Percentiles rank a stretch among this genome's conserved stretches.
These are phyloP conservation scores for Pseudognaphalium luteoalbum DNA, from an alignment of 129 eudicot genomes.

Conservation along the genomic window DNA sequence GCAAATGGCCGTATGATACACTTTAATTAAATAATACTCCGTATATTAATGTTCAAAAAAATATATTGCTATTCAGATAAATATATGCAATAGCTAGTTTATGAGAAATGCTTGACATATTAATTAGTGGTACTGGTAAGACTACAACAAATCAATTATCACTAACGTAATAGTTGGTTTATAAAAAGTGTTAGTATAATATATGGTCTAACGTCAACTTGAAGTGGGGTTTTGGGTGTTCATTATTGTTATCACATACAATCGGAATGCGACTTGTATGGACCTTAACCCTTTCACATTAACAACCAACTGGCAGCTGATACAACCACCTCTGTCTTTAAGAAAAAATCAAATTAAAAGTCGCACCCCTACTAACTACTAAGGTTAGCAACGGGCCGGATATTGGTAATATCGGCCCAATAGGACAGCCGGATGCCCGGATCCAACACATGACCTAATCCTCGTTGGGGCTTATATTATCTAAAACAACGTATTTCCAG, in stretches of 20 bases:
- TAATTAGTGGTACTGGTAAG: background rate
- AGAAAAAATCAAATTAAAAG: background rate
- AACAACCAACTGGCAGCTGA: background rate
- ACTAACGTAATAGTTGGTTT: background rate
- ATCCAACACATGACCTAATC: background rate
- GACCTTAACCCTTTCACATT: background rate
- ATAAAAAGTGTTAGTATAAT: no score
- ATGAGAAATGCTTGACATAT: no score
- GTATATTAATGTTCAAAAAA: no score
- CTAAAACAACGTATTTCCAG: background rate
- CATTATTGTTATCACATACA: background rate
- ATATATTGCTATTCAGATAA: no score
- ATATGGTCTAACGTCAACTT: slow-evolving; percentile 1
- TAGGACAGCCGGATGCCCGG: background rate
- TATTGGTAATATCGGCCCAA: background rate
- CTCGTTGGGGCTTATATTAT: background rate
- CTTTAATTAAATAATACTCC: no score
- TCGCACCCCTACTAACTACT: background rate
- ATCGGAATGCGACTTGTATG: background rate
- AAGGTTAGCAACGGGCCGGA: background rate
- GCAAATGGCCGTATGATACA: no score
- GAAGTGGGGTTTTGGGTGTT: background rate
- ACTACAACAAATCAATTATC: background rate
- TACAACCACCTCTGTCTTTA: background rate
- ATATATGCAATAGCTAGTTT: no score